Evolutionary conservation across 306 rosid species (phyloP).

Genomic region (Prunus fruticosa): DNA sequence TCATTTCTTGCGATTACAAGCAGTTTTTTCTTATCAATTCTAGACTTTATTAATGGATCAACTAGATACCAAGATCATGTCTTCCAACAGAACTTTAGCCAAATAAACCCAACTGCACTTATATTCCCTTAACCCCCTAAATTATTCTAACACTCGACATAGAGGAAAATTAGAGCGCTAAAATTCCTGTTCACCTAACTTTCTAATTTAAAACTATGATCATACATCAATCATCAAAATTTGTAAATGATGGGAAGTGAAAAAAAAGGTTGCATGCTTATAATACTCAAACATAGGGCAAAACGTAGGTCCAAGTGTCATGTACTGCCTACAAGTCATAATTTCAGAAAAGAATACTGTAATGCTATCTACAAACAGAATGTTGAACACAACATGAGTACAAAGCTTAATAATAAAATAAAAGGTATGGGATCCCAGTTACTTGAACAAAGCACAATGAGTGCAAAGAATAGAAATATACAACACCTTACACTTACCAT

Average conservation of each 20-base stretch:
- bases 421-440: not conserved
- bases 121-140: not conserved
- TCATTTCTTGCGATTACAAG: not conserved
- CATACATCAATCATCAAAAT: not conserved
- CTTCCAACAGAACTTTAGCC: not conserved
- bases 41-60: not conserved
- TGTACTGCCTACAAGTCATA: not conserved
- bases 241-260: not conserved
- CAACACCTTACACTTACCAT: conserved; percentile 45
- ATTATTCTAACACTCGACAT: not conserved
- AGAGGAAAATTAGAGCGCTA: not conserved
- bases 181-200: not conserved
- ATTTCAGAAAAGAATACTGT: not conserved
- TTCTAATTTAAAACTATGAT: not conserved
- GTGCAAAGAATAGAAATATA: conserved; percentile 11
- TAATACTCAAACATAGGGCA: not conserved
- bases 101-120: no score
- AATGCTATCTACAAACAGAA: not conserved
- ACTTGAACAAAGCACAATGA: not conserved
- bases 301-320: not conserved
- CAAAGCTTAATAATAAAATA: not conserved
- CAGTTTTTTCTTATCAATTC: not conserved
- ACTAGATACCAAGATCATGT: not conserved
- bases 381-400: not conserved
- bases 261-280: not conserved